Percentiles rank a stretch among this genome's conserved stretches.
Evolutionary conservation across 495 filamentous ascomycete species (phyloP).

Genomic region (Hypoxylon lienhwacheense): DNA sequence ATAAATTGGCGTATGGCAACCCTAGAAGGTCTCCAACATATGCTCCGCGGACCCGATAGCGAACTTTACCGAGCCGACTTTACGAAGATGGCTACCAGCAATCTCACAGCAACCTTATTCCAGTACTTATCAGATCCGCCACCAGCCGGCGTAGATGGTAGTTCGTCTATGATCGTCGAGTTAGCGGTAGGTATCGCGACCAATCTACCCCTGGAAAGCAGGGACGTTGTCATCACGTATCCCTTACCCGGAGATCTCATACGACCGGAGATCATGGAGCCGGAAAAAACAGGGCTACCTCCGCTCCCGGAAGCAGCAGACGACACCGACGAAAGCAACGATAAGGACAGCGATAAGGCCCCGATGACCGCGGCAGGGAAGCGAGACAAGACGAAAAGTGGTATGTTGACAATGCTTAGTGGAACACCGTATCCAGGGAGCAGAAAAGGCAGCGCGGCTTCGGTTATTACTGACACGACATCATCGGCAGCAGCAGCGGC

Average conservation of each 20-base stretch:
- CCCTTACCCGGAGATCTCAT: slow-evolving; percentile 71
- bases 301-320: slow-evolving; percentile 62
- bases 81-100: slow-evolving; percentile 66
- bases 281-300: slow-evolving; percentile 72
- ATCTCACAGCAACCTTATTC: slow-evolving; percentile 68
- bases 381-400: slow-evolving; percentile 43
- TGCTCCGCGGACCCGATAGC: slow-evolving; percentile 65
- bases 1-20: slow-evolving; percentile 93
- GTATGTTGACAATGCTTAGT: slow-evolving; percentile 39
- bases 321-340: slow-evolving; percentile 48
- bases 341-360: slow-evolving; percentile 49
- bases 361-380: slow-evolving; percentile 46
- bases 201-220: slow-evolving; percentile 87
- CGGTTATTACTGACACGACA: slow-evolving; percentile 41
- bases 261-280: slow-evolving; percentile 74
- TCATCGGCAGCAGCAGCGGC: slow-evolving; percentile 44
- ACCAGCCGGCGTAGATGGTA: slow-evolving; percentile 74
- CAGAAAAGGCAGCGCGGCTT: slow-evolving; percentile 44
- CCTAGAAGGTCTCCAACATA: slow-evolving; percentile 80
- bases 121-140: slow-evolving; percentile 74
- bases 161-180: slow-evolving; percentile 89
- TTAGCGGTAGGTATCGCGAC: slow-evolving; percentile 81
- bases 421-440: slow-evolving; percentile 37
- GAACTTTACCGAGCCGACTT: slow-evolving; percentile 65
- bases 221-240: slow-evolving; percentile 87